These are phyloP conservation scores for Blastocystis sp. DNA, from an alignment of 352 stramenopile genomes.

Conservation along the genomic window DNA sequence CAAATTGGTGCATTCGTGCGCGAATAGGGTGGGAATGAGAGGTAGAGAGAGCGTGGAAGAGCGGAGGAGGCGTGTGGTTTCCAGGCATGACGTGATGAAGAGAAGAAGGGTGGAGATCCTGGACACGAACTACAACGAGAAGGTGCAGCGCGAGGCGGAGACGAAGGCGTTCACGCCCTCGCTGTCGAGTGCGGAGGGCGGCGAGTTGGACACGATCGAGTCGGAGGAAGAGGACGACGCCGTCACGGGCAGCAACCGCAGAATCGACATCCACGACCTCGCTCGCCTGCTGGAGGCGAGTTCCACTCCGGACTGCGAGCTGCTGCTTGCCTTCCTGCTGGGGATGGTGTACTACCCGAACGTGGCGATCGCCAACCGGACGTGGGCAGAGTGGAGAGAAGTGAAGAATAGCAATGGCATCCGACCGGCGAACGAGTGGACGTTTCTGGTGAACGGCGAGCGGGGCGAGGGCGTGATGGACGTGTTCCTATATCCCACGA, in stretches of 20 bases:
- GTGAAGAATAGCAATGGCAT: constrained; percentile 58
- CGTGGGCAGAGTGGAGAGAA: background rate
- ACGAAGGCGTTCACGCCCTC: background rate
- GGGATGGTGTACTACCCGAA: constrained; percentile 37
- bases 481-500: constrained; percentile 60
- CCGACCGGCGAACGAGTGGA: constrained; percentile 37
- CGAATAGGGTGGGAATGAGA: background rate
- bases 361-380: constrained; percentile 38
- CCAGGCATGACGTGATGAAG: background rate
- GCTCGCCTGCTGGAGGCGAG: background rate
- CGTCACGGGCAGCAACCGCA: background rate
- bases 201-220: constrained; percentile 23
- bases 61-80: background rate
- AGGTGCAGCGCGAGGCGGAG: constrained; percentile 48
- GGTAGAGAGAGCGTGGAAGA: constrained; percentile 23
- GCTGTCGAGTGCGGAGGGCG: constrained; percentile 7
- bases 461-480: background rate
- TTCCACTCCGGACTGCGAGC: constrained; percentile 3
- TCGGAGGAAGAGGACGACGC: constrained; percentile 6
- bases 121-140: constrained; percentile 33
- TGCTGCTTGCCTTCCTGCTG: constrained; percentile 50
- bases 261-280: constrained; percentile 6
- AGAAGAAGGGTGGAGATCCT: constrained; percentile 20
- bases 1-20: background rate
- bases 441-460: constrained; percentile 29